These are phyloP conservation scores for Ceratocystis smalleyi DNA, from an alignment of 2,329 filamentous ascomycete genomes.

Conservation along the genomic window DNA sequence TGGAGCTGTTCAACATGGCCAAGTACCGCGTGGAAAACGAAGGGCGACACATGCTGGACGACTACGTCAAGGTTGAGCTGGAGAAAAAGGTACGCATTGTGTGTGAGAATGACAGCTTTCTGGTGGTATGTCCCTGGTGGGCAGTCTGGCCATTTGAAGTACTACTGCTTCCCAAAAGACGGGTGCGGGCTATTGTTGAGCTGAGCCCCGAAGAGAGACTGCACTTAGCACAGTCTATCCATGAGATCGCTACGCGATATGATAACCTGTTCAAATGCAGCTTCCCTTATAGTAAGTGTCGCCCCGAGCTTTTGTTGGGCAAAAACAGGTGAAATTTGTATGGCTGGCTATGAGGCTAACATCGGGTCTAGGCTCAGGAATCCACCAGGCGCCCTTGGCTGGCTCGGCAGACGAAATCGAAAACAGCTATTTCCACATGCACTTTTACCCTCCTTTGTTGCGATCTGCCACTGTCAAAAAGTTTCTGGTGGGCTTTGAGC, in stretches of 20 bases:
- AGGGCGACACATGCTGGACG: conserved; percentile 62
- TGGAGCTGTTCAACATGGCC: conserved; percentile 62
- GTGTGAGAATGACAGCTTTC: conserved; percentile 70
- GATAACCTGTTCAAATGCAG: conserved; percentile 95
- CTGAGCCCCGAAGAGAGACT: conserved; percentile 54
- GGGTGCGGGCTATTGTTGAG: conserved; percentile 74
- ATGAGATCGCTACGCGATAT: conserved; percentile 79
- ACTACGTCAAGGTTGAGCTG: conserved; percentile 73
- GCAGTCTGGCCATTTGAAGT: conserved; percentile 94
- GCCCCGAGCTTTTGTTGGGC: neutral
- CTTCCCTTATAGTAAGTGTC: conserved; percentile 71
- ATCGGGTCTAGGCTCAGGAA: conserved; percentile 52
- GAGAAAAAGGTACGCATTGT: conserved; percentile 69
- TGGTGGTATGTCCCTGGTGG: conserved; percentile 94
- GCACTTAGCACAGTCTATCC: conserved; percentile 66
- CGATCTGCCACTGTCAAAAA: conserved; percentile 88
- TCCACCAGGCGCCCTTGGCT: conserved; percentile 84
- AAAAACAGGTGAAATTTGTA: neutral
- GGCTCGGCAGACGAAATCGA: conserved; percentile 72
- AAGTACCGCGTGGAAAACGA: conserved; percentile 61
- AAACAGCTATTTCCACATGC: conserved; percentile 82
- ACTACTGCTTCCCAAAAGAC: conserved; percentile 70
- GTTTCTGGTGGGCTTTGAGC: conserved; percentile 90
- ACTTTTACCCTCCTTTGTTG: conserved; percentile 90
- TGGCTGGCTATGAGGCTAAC: conserved; percentile 18